A percentile compares a stretch with the other conserved stretches of the same genome.
Evolutionary conservation across 441 rosid genomes (phyloP).

Genomic region (Gossypium schwendimanii): DNA sequence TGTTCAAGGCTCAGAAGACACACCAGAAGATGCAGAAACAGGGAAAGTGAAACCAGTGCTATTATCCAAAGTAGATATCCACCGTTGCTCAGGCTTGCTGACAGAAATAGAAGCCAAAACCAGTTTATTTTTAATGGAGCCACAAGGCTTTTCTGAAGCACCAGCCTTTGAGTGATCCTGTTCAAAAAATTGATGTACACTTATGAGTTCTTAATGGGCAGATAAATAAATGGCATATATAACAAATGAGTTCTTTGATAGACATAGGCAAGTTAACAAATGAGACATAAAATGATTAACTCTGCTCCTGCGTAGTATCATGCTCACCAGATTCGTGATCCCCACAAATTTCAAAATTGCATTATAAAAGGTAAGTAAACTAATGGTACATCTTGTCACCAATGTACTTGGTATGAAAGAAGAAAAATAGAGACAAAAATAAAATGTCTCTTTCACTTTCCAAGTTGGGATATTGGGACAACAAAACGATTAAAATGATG

Average conservation of each 20-base stretch:
- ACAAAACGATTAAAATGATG: background rate
- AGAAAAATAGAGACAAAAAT: background rate
- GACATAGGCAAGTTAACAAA: background rate
- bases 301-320: too few species aligned
- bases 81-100: slow-evolving; percentile 40
- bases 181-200: slow-evolving; percentile 12
- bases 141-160: slow-evolving; percentile 38
- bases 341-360: background rate
- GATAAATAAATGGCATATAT: background rate
- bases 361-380: background rate
- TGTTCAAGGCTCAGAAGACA: slow-evolving; percentile 64
- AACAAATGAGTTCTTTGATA: background rate
- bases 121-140: slow-evolving; percentile 43
- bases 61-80: slow-evolving; percentile 42
- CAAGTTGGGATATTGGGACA: background rate
- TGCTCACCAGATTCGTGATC: background rate
- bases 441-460: background rate
- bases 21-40: slow-evolving; percentile 43
- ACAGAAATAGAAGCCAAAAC: slow-evolving; percentile 50
- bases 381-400: background rate
- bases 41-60: slow-evolving; percentile 63
- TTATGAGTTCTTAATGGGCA: background rate
- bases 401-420: background rate
- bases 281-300: background rate
- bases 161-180: slow-evolving; percentile 34